Evolutionary conservation across 768 basidiomycete species (phyloP).

Genomic region (Ramaria sp.): DNA sequence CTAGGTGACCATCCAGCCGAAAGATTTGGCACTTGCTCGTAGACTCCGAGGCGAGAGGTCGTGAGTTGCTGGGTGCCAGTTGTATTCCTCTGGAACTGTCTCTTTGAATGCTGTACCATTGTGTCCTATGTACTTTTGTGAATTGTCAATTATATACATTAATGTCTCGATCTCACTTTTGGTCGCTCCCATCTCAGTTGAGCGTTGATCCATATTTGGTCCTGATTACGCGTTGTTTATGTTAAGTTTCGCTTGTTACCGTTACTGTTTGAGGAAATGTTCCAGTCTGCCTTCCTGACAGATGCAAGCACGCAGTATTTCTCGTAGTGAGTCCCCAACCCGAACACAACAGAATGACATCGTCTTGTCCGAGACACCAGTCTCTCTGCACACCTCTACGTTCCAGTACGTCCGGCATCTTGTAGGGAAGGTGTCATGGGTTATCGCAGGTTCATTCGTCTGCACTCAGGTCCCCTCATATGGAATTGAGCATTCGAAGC

Average conservation of each 20-base stretch:
- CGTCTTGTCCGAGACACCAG: conserved; percentile 1
- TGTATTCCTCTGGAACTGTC: not conserved
- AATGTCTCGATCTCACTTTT: too few species aligned
- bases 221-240: not conserved
- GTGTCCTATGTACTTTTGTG: not conserved
- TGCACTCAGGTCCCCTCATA: not conserved
- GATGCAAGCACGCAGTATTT: not conserved
- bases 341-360: not conserved
- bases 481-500: conserved; percentile 5
- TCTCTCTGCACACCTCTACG: conserved; percentile 2
- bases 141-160: too few species aligned
- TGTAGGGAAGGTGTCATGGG: not conserved
- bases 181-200: not conserved
- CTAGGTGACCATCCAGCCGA: conserved; percentile 58
- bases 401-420: not conserved
- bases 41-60: conserved; percentile 82
- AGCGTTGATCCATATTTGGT: not conserved
- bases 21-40: conserved; percentile 80
- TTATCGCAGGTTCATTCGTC: not conserved
- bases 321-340: not conserved
- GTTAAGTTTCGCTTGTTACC: too few species aligned
- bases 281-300: not conserved
- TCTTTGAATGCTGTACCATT: not conserved
- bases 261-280: too few species aligned
- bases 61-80: conserved; percentile 27